Evolutionary conservation across 2,329 filamentous ascomycete genomes (phyloP), one percentile per base, ranked within the genome.

Genomic region (Claviceps lovelessii): DNA sequence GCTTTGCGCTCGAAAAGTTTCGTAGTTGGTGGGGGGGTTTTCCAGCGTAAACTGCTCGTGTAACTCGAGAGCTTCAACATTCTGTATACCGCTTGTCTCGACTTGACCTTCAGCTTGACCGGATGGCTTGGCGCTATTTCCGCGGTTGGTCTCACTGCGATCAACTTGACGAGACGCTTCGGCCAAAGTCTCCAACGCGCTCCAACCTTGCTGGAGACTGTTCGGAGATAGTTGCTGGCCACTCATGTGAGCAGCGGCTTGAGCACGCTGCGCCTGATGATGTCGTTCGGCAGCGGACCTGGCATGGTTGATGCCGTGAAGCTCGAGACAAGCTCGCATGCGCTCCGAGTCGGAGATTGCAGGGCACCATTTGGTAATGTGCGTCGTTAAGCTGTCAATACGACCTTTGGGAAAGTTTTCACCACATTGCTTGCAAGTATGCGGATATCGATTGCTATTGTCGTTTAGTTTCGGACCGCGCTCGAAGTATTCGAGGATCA

Each of bases 341-440:
- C 87, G 83, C 65, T 93, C 88, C 56, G 80, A 77, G 58, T 86
- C 75, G 58, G 83, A 81, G 53, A 94, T 84, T 54, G 85, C 86
- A 45, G 87, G 86, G 67, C 90, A 96, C 74, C 86, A 89, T 68
- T 90, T 93, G 53, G 88, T 84, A 55, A 95, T 77, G 65, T 96
- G 90, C 58, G 78, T 84, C 47, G 83, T 86, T 57, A 96, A 72
- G 62, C 82, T 88, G 65, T 96, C 90, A 64, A 88, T 85, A 58
- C 90, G 83, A 58, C 90, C 90, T 67, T 95, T 95, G 59, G 88
- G 86, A 59, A 95, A 95, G 68, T 86, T 85, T 70, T 93, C 86
- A 61, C 88, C 88, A 68, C 89, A 95, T 60, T 83, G 78, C 69
- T 87, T 91, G 79, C 90, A 95, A 13, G 87, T 93, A 66, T 95